phyloP scores from a whole-genome alignment of 1,284 basidiomycete genomes.

The Xanthoconium separans region DNA sequence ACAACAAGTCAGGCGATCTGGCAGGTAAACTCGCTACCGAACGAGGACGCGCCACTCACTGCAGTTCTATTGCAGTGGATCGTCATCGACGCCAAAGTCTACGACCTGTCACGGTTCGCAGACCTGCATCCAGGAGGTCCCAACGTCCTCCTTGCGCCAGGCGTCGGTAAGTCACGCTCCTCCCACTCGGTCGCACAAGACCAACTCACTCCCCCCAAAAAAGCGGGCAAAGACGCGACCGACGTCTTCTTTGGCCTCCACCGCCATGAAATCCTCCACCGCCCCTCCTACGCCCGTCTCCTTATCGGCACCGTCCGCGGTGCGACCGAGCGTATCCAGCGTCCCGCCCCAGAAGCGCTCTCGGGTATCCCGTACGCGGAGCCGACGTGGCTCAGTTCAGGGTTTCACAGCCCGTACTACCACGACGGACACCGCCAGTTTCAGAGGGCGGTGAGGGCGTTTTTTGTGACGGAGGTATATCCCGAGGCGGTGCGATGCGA shows the following conservation, averaged over 20 bases:
- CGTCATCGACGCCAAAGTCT: conserved; percentile 66
- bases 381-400: conserved; percentile 82
- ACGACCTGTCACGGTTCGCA: conserved; percentile 62
- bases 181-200: background rate
- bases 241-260: conserved; percentile 91
- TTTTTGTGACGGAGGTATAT: conserved; percentile 62
- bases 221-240: conserved; percentile 80
- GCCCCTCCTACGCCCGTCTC: conserved; percentile 80
- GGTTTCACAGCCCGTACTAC: conserved; percentile 85
- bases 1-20: conserved; percentile 74
- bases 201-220: background rate
- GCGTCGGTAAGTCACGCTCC: conserved; percentile 35
- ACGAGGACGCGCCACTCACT: conserved; percentile 1
- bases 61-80: conserved; percentile 47
- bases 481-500: conserved; percentile 72
- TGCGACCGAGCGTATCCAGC: conserved; percentile 61
- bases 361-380: conserved; percentile 88
- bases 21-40: conserved; percentile 34
- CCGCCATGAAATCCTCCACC: conserved; percentile 80
- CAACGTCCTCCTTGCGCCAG: conserved; percentile 47
- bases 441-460: conserved; percentile 62
- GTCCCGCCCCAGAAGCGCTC: conserved; percentile 62
- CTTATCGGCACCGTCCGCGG: conserved; percentile 77
- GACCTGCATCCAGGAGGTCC: conserved; percentile 68
- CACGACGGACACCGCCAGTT: conserved; percentile 68